These are phyloP conservation scores for Exophiala calicioides DNA, from an alignment of 2,329 filamentous ascomycete species.

Conservation along the genomic window DNA sequence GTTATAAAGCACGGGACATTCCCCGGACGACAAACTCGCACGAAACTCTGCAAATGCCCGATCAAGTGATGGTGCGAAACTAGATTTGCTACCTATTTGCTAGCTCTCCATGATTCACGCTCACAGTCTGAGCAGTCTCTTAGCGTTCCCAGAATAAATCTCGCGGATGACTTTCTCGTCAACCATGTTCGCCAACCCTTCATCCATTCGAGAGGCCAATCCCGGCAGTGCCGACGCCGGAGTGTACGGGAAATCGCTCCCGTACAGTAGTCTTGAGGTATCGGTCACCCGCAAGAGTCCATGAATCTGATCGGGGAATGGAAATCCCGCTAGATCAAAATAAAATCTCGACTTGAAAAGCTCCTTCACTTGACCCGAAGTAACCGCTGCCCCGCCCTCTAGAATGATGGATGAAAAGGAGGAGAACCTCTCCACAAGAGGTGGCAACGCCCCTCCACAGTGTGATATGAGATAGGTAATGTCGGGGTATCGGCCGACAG, in stretches of 20 bases:
- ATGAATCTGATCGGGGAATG: constrained; percentile 32
- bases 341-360: constrained; percentile 19
- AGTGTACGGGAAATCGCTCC: constrained; percentile 57
- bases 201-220: constrained; percentile 10
- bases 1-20: too few relatives aligned
- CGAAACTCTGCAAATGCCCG: too few relatives aligned
- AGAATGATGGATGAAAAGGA: constrained; percentile 12
- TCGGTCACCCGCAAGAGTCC: constrained; percentile 48
- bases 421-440: constrained; percentile 20
- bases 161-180: constrained; percentile 7
- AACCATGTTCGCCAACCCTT: constrained; percentile 8
- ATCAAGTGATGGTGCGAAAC: too few relatives aligned
- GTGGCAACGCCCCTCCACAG: constrained; percentile 46
- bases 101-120: too few relatives aligned
- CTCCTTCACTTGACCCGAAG: constrained; percentile 2
- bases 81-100: too few relatives aligned
- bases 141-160: constrained; percentile 17
- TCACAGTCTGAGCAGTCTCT: constrained; percentile 8
- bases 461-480: constrained; percentile 53
- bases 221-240: constrained; percentile 30
- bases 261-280: constrained; percentile 52
- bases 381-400: not conserved
- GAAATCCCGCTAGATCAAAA: constrained; percentile 24
- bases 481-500: constrained; percentile 46
- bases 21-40: too few relatives aligned